Percentiles rank a stretch among this genome's conserved stretches.
Conservation (phyloP, 2,329 filamentous ascomycete genomes). For the Pyrenophora seminiperda region DNA sequence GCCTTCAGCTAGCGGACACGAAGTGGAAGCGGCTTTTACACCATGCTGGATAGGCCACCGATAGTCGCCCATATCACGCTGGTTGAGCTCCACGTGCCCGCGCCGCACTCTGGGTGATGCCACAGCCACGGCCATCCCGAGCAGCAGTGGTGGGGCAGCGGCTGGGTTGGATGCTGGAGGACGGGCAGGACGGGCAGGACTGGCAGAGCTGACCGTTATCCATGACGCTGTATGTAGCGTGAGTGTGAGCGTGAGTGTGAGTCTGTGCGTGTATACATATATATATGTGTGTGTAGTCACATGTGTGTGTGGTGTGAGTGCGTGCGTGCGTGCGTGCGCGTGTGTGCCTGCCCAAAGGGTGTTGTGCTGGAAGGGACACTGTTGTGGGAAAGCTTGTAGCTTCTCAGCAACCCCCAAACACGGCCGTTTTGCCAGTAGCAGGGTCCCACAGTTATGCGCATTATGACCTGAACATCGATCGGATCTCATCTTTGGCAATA, state of each 20-base stretch:
- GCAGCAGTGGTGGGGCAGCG: background rate
- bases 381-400: background rate
- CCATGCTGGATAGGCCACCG: background rate
- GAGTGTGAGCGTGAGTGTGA: no score
- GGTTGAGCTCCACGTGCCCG: background rate
- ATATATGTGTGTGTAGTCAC: no score
- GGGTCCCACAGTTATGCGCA: conserved; percentile 3
- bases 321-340: background rate
- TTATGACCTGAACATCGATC: conserved; percentile 21
- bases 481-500: conserved; percentile 17
- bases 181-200: background rate
- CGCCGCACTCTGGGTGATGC: background rate
- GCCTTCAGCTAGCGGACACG: background rate
- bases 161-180: background rate
- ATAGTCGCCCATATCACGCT: background rate
- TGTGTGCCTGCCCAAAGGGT: background rate
- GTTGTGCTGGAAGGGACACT: conserved; percentile 2
- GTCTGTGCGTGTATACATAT: background rate
- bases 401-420: conserved; percentile 2
- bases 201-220: no score
- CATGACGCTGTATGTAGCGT: no score
- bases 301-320: no score
- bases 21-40: background rate
- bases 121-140: background rate
- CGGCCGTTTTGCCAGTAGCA: background rate